Evolutionary conservation across 176 grass and related monocot genomes (phyloP).

Genomic region (maize (Zea mays)): DNA sequence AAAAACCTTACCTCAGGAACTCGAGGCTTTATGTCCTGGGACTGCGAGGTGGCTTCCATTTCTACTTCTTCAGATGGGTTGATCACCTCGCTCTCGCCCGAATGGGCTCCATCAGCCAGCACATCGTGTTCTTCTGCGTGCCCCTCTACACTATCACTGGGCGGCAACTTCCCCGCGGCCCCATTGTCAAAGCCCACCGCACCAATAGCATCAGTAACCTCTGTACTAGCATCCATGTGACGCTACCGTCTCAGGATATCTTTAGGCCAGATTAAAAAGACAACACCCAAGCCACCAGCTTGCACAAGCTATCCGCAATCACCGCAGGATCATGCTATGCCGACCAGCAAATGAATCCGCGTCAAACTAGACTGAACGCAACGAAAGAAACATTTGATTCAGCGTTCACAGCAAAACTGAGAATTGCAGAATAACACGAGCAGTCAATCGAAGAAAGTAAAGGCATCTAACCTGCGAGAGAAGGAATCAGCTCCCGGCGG

Average conservation of each 20-base stretch:
- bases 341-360: slow-evolving; percentile 1
- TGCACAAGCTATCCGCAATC: slow-evolving; percentile 3
- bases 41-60: slow-evolving; percentile 50
- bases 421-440: background rate
- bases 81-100: slow-evolving; percentile 60
- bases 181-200: slow-evolving; percentile 35
- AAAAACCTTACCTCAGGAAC: slow-evolving; percentile 40
- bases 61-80: slow-evolving; percentile 52
- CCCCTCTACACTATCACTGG: slow-evolving; percentile 11
- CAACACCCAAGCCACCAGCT: background rate
- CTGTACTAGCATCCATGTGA: slow-evolving; percentile 36
- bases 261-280: background rate
- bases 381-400: background rate
- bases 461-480: background rate
- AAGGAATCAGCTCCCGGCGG: background rate
- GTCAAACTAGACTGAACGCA: background rate
- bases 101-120: slow-evolving; percentile 44
- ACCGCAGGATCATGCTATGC: slow-evolving; percentile 31
- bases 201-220: slow-evolving; percentile 31
- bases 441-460: background rate
- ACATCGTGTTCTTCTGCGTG: slow-evolving; percentile 18
- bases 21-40: slow-evolving; percentile 24
- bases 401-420: background rate
- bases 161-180: background rate
- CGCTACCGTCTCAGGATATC: slow-evolving; percentile 6